phyloP scores from a whole-genome alignment of 2,329 filamentous ascomycete genomes.

The Arthrobotrys conoides region DNA sequence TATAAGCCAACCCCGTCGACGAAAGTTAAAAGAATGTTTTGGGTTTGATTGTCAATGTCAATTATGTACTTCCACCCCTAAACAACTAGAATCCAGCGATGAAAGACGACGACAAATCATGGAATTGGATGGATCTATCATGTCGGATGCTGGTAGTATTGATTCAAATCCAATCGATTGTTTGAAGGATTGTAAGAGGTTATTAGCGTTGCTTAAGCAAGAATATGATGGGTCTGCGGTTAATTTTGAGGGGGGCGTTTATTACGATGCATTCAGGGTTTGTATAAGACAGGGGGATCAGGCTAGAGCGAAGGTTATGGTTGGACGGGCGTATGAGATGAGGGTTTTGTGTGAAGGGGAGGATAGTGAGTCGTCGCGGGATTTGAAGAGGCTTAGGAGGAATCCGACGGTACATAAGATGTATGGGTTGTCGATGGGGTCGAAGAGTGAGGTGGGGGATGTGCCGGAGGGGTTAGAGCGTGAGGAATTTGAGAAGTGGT shows the following conservation, averaged over 20 bases:
- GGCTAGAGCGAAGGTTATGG: slow-evolving; percentile 68
- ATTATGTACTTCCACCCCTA: slow-evolving; percentile 65
- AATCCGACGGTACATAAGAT: slow-evolving; percentile 63
- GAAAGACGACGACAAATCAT: background rate
- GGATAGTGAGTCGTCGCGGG: slow-evolving; percentile 66
- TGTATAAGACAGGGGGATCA: slow-evolving; percentile 68
- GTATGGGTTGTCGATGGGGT: slow-evolving; percentile 61
- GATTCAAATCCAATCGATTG: background rate
- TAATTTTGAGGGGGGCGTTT: slow-evolving; percentile 65
- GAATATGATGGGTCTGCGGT: slow-evolving; percentile 62
- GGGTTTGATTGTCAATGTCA: slow-evolving; percentile 63
- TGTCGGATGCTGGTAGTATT: background rate
- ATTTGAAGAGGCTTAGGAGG: slow-evolving; percentile 63
- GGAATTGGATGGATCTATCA: background rate
- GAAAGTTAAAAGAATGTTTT: slow-evolving; percentile 65
- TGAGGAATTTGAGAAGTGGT: slow-evolving; percentile 64
- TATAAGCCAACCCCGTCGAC: slow-evolving; percentile 59
- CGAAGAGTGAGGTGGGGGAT: slow-evolving; percentile 61
- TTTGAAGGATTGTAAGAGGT: slow-evolving; percentile 53
- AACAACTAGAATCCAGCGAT: slow-evolving; percentile 64
- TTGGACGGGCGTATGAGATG: slow-evolving; percentile 66
- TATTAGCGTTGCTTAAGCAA: slow-evolving; percentile 61
- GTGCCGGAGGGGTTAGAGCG: slow-evolving; percentile 62
- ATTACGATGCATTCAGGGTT: slow-evolving; percentile 69
- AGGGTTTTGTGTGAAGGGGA: slow-evolving; percentile 67